Evolutionary conservation across 1,139 yeast genomes (phyloP).

Genomic region (Blastobotrys arbuscula): DNA sequence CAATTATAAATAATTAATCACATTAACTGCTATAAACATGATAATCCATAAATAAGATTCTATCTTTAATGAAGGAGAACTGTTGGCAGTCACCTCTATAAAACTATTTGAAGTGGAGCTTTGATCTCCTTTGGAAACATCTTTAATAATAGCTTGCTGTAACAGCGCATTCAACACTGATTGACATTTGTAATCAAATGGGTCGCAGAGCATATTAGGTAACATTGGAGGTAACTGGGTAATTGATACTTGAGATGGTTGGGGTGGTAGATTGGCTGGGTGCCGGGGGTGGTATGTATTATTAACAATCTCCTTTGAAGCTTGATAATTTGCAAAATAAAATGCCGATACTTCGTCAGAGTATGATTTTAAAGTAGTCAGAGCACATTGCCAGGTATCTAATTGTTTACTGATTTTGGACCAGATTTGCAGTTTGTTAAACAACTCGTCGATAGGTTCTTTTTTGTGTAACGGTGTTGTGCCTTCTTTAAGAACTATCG

Average conservation of each 20-base stretch:
- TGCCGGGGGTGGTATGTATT: not conserved
- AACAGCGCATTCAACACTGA: not conserved
- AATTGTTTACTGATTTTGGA: slow-evolving; percentile 6
- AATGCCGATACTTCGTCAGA: slow-evolving; percentile 1
- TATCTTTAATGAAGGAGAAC: too few species aligned
- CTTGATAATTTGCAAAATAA: slow-evolving; percentile 4
- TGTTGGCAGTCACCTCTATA: too few species aligned
- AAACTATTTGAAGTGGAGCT: too few species aligned
- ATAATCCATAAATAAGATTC: too few species aligned
- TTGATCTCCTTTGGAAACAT: too few species aligned
- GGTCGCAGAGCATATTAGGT: slow-evolving; percentile 5
- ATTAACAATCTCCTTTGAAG: not conserved
- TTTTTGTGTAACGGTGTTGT: not conserved
- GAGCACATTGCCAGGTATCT: slow-evolving; percentile 7
- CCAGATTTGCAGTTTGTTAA: slow-evolving; percentile 3
- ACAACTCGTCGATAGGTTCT: not conserved
- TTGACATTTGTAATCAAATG: slow-evolving; percentile 1
- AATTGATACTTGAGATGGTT: too few species aligned
- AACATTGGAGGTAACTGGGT: not conserved
- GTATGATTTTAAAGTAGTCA: slow-evolving; percentile 2
- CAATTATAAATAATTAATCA: too few species aligned
- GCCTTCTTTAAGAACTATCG: not conserved
- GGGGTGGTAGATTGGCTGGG: not conserved
- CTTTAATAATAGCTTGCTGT: not conserved
- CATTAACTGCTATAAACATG: too few species aligned